phyloP scores from a whole-genome alignment of 140 eudicot genomes.

The Erigeron philadelphicus region DNA sequence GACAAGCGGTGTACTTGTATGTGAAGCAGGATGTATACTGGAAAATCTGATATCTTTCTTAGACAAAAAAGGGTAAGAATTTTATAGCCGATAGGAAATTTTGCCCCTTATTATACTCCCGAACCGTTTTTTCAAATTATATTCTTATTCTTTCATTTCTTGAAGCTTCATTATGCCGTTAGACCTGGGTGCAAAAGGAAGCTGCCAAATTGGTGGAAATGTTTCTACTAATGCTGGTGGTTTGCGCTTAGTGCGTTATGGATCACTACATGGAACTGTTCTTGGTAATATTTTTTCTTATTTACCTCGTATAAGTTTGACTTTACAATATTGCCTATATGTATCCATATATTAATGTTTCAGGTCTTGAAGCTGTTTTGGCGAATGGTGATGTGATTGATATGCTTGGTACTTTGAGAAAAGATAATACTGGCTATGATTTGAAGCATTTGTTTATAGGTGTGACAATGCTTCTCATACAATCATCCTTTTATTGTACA shows the following conservation, averaged over 20 bases:
- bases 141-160: neutral
- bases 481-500: conserved; percentile 18
- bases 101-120: neutral
- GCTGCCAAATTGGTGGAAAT: conserved; percentile 99
- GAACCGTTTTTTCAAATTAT: neutral
- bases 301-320: neutral
- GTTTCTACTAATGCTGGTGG: conserved; percentile 99
- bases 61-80: conserved; percentile 73
- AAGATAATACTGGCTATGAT: conserved; percentile 98
- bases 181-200: conserved; percentile 96
- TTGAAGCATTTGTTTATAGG: conserved; percentile 97
- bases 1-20: conserved; percentile 90
- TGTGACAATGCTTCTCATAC: conserved; percentile 23
- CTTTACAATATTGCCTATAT: neutral
- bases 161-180: conserved; percentile 90
- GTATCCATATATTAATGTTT: conserved; percentile 8
- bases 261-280: conserved; percentile 93
- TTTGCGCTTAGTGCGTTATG: conserved; percentile 85
- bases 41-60: conserved; percentile 82
- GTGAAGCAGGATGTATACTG: conserved; percentile 98
- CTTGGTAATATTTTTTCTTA: conserved; percentile 49
- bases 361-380: conserved; percentile 94
- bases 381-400: conserved; percentile 90
- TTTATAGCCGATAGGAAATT: neutral
- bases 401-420: conserved; percentile 90